A percentile compares a stretch with the other conserved stretches of the same genome.
Evolutionary conservation across 768 basidiomycete genomes (phyloP).

Genomic region (Sistotremastrum niveocremeum): DNA sequence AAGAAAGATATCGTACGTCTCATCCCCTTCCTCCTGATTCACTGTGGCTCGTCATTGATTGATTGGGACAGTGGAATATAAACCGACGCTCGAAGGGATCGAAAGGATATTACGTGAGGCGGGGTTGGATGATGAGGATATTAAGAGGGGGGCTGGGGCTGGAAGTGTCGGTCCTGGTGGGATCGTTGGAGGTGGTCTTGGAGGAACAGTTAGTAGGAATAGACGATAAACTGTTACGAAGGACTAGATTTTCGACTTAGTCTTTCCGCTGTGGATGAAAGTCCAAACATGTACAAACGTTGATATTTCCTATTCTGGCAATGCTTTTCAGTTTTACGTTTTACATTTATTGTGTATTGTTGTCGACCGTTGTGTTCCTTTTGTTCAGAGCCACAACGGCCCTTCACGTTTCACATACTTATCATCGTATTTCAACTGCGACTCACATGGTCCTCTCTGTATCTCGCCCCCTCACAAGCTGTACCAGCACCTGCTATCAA

Average conservation of each 20-base stretch:
- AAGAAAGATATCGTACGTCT: constrained; percentile 56
- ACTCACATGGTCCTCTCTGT: too few species aligned
- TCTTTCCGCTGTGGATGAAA: too few species aligned
- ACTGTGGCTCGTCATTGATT: neutral
- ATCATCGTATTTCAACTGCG: too few species aligned
- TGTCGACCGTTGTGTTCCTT: too few species aligned
- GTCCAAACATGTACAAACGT: too few species aligned
- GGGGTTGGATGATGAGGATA: constrained; percentile 74
- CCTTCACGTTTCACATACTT: too few species aligned
- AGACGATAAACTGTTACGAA: constrained; percentile 19
- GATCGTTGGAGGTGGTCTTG: constrained; percentile 16
- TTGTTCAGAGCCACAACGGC: too few species aligned
- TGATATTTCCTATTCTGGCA: too few species aligned
- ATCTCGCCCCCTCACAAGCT: too few species aligned
- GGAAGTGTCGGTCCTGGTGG: constrained; percentile 9
- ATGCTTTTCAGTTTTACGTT: too few species aligned
- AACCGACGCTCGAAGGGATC: constrained; percentile 70
- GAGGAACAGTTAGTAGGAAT: constrained; percentile 31
- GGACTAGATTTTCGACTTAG: neutral
- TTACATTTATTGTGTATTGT: too few species aligned
- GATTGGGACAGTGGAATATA: constrained; percentile 47
- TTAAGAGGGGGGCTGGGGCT: constrained; percentile 41
- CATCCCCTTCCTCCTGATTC: neutral
- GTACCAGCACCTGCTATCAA: too few species aligned
- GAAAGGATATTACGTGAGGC: constrained; percentile 76